These are phyloP conservation scores for Lentinula novae-zelandiae DNA, from an alignment of 1,284 basidiomycete genomes.

Conservation along the genomic window DNA sequence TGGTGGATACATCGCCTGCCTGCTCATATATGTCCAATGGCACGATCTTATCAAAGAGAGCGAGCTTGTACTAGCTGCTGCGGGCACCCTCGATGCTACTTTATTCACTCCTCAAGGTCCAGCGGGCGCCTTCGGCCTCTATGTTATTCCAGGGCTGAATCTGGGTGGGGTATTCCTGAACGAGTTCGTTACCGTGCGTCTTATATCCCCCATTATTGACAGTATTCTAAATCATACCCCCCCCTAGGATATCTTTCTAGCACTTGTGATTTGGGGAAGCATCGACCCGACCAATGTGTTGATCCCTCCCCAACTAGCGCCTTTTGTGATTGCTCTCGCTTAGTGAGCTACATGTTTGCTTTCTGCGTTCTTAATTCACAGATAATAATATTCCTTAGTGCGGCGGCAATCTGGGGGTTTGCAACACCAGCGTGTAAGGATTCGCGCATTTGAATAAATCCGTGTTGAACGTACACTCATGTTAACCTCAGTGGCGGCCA, in stretches of 20 bases:
- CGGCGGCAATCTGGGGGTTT: constrained; percentile 56
- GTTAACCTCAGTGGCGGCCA: constrained; percentile 49
- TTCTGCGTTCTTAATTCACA: neutral
- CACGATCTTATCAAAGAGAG: constrained; percentile 45
- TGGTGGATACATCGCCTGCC: constrained; percentile 58
- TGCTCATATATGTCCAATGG: constrained; percentile 62
- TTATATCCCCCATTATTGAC: neutral
- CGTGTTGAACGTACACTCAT: neutral
- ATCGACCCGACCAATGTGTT: constrained; percentile 62
- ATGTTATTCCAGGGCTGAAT: constrained; percentile 43
- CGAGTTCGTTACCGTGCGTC: constrained; percentile 58
- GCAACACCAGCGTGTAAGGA: constrained; percentile 45
- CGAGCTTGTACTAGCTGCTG: constrained; percentile 39
- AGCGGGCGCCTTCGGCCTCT: constrained; percentile 61
- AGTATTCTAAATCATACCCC: neutral
- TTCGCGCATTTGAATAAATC: neutral
- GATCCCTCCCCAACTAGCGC: constrained; percentile 48
- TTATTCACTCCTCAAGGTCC: constrained; percentile 60
- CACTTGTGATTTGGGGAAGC: constrained; percentile 50
- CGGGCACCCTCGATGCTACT: constrained; percentile 32
- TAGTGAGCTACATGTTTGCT: constrained; percentile 35
- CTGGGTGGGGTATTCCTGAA: constrained; percentile 58
- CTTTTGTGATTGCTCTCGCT: constrained; percentile 50
- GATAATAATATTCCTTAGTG: constrained; percentile 29
- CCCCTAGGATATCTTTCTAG: constrained; percentile 62